A percentile compares a stretch with the other conserved stretches of the same genome.
phyloP scores from a whole-genome alignment of 306 rosid genomes.

The Corylus avellana region DNA sequence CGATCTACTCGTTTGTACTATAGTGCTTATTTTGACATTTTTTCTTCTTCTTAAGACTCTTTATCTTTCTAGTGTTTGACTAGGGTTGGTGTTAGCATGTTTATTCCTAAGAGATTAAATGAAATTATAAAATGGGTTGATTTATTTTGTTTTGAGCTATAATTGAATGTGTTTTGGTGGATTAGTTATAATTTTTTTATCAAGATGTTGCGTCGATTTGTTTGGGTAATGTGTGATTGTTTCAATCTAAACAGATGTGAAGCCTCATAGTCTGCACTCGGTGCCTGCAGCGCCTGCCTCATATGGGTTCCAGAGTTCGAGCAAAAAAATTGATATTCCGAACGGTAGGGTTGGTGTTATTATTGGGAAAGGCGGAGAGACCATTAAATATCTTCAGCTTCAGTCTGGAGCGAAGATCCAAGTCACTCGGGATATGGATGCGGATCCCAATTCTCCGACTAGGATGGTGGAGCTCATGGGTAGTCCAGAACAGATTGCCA shows the following conservation, averaged over 20 bases:
- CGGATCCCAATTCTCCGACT: constrained; percentile 61
- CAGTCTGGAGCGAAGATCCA: constrained; percentile 98
- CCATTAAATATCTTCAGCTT: constrained; percentile 88
- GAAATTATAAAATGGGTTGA: background rate
- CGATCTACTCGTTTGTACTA: background rate
- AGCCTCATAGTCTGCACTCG: constrained; percentile 44
- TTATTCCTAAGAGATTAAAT: too few relatives aligned
- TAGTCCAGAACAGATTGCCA: constrained; percentile 71
- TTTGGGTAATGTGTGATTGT: background rate
- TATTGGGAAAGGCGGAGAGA: constrained; percentile 95
- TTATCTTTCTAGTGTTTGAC: background rate
- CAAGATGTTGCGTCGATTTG: background rate
- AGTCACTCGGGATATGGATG: constrained; percentile 90
- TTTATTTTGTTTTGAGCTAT: background rate
- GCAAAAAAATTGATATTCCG: constrained; percentile 84
- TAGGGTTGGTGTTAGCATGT: background rate
- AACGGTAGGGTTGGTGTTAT: constrained; percentile 97
- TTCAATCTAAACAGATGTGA: constrained; percentile 44
- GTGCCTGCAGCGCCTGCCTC: constrained; percentile 62
- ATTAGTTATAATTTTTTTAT: background rate
- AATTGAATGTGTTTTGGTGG: background rate
- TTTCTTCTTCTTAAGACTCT: too few relatives aligned
- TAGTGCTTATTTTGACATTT: too few relatives aligned
- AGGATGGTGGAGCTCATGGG: constrained; percentile 91
- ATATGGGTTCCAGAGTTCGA: constrained; percentile 63